Percentiles rank a stretch among this genome's conserved stretches.
Evolutionary conservation across 2,329 filamentous ascomycete genomes (phyloP).

Genomic region (Torrubiella hemipterigena): DNA sequence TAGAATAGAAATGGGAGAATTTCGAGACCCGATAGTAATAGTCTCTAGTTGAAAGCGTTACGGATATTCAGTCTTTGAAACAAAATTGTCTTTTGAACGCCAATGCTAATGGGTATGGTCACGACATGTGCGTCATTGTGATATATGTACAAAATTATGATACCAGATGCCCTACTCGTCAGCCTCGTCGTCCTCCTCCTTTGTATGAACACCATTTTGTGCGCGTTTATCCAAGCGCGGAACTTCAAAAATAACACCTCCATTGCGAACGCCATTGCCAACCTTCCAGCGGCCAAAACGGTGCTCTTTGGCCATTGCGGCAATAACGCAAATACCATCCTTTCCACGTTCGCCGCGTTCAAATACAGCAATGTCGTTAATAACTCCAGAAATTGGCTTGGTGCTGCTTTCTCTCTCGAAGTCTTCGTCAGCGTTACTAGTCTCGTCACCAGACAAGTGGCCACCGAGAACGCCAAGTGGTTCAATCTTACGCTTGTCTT

Average conservation of each 20-base stretch:
- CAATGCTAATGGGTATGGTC: too few species aligned
- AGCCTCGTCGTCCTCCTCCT: constrained; percentile 14
- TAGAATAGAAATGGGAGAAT: too few species aligned
- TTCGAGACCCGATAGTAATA: too few species aligned
- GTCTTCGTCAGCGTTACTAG: constrained; percentile 17
- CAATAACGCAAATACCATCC: constrained; percentile 70
- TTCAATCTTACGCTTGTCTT: constrained; percentile 72
- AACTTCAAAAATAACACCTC: constrained; percentile 80
- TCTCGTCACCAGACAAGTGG: constrained; percentile 9
- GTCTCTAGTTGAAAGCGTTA: too few species aligned
- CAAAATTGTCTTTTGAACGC: too few species aligned
- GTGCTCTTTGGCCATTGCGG: constrained; percentile 79
- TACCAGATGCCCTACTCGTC: constrained; percentile 4
- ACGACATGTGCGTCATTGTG: too few species aligned
- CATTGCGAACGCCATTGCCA: constrained; percentile 55
- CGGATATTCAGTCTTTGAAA: too few species aligned
- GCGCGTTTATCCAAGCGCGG: constrained; percentile 29
- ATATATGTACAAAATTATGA: constrained; percentile 1
- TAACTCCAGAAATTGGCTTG: constrained; percentile 52
- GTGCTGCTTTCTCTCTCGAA: constrained; percentile 10
- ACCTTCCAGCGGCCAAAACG: constrained; percentile 74
- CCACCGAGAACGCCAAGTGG: constrained; percentile 54
- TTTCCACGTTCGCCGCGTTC: constrained; percentile 69
- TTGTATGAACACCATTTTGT: constrained; percentile 22
- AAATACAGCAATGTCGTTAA: constrained; percentile 82